phyloP scores from a whole-genome alignment of 345 rosid genomes.

The Aurinia saxatilis region DNA sequence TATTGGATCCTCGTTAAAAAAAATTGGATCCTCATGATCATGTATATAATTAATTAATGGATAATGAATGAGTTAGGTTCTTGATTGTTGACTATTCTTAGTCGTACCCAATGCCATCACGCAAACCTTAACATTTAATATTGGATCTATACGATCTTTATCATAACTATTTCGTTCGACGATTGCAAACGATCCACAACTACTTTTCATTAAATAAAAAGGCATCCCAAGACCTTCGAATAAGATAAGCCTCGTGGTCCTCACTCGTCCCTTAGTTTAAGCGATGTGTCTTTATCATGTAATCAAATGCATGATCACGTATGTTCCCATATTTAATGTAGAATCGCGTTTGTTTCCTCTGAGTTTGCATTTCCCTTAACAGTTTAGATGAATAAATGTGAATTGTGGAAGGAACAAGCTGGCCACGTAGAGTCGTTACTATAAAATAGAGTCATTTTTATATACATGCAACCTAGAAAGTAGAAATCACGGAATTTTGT shows the following conservation, averaged over 20 bases:
- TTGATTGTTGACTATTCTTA: slow-evolving; percentile 5
- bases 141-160: not conserved
- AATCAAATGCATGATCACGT: not conserved
- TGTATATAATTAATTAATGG: not conserved
- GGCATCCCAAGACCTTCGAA: not conserved
- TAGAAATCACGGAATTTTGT: no score
- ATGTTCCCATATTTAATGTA: not conserved
- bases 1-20: not conserved
- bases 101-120: slow-evolving; percentile 12
- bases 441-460: no score
- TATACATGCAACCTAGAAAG: not conserved
- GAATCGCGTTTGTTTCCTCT: not conserved
- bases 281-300: not conserved
- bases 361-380: not conserved
- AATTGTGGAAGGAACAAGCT: not conserved
- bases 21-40: not conserved
- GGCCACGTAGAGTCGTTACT: slow-evolving; percentile 13
- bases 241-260: slow-evolving; percentile 17
- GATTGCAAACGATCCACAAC: not conserved
- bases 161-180: not conserved
- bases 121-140: not conserved
- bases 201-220: not conserved
- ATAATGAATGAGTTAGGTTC: slow-evolving; percentile 6
- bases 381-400: not conserved
- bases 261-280: slow-evolving; percentile 19